Percentiles rank a stretch among this genome's conserved stretches.
These are phyloP conservation scores for Gastrolobium bilobum DNA, from an alignment of 306 rosid species.

Conservation along the genomic window DNA sequence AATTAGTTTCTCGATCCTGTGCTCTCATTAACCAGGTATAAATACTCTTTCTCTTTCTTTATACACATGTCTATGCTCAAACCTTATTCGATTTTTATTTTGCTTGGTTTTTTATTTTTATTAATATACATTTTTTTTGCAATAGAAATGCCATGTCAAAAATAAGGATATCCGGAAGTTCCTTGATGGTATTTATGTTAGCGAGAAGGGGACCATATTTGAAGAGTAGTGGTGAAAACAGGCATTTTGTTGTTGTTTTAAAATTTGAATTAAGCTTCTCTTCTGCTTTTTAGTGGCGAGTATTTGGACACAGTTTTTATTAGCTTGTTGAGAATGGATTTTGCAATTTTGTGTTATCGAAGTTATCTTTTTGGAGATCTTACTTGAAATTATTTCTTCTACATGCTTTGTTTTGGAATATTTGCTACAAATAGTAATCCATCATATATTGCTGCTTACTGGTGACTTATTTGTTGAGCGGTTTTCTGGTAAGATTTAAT, in stretches of 20 bases:
- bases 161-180: slow-evolving; percentile 92
- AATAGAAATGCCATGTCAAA: slow-evolving; percentile 90
- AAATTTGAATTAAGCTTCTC: slow-evolving; percentile 24
- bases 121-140: not conserved
- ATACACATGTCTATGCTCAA: not conserved
- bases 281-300: slow-evolving; percentile 28
- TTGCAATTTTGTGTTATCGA: slow-evolving; percentile 43
- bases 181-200: slow-evolving; percentile 87
- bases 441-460: not conserved
- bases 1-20: slow-evolving; percentile 78
- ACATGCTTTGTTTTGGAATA: not conserved
- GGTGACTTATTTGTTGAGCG: no score
- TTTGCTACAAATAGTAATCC: not conserved
- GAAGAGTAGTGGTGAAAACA: slow-evolving; percentile 55
- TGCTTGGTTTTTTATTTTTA: not conserved
- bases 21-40: slow-evolving; percentile 85
- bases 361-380: slow-evolving; percentile 8
- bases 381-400: not conserved
- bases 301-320: slow-evolving; percentile 21
- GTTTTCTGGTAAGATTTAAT: not conserved
- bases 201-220: slow-evolving; percentile 74
- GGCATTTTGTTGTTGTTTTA: slow-evolving; percentile 15
- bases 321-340: slow-evolving; percentile 42
- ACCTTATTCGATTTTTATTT: not conserved
- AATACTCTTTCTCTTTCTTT: not conserved